Conservation (phyloP, 345 rosid genomes). For the Rhodamnia rubescens region DNA sequence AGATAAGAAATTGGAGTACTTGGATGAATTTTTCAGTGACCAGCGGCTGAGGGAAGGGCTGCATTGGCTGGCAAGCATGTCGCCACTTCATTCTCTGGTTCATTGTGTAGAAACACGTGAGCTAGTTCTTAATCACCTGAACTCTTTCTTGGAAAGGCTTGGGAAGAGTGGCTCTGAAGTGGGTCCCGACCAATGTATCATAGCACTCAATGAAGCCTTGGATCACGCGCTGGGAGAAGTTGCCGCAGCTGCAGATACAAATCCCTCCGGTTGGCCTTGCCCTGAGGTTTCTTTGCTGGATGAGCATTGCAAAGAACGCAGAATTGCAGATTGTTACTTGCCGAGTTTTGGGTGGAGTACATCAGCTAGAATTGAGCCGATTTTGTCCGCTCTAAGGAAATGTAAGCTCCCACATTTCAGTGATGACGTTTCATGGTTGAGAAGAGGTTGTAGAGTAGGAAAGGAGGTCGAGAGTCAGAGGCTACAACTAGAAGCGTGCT, state of each 20-base stretch:
- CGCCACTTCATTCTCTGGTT: conserved; percentile 67
- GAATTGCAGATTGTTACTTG: conserved; percentile 34
- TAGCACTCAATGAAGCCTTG: conserved; percentile 74
- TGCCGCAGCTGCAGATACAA: conserved; percentile 48
- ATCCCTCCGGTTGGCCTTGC: conserved; percentile 66
- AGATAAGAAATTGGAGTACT: conserved; percentile 17
- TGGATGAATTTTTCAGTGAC: conserved; percentile 63
- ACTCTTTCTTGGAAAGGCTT: conserved; percentile 33
- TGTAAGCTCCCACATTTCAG: conserved; percentile 62
- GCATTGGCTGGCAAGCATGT: conserved; percentile 68
- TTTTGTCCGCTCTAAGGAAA: conserved; percentile 26
- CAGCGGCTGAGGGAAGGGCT: conserved; percentile 57
- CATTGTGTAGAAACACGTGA: conserved; percentile 36
- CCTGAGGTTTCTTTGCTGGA: conserved; percentile 49
- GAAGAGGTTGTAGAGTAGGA: conserved; percentile 28
- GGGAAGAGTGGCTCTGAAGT: conserved; percentile 35
- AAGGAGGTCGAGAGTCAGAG: conserved; percentile 40
- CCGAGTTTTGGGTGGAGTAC: conserved; percentile 72
- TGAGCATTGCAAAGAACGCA: conserved; percentile 24
- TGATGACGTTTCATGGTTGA: conserved; percentile 45
- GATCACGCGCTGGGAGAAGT: conserved; percentile 42
- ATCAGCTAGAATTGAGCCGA: conserved; percentile 26
- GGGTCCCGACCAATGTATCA: conserved; percentile 51
- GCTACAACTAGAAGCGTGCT: conserved; percentile 44
- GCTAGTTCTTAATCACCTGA: conserved; percentile 46